Percentiles rank a stretch among this genome's conserved stretches.
phyloP scores from a whole-genome alignment of 1,284 basidiomycete genomes.

The Rhodotorula sp. region DNA sequence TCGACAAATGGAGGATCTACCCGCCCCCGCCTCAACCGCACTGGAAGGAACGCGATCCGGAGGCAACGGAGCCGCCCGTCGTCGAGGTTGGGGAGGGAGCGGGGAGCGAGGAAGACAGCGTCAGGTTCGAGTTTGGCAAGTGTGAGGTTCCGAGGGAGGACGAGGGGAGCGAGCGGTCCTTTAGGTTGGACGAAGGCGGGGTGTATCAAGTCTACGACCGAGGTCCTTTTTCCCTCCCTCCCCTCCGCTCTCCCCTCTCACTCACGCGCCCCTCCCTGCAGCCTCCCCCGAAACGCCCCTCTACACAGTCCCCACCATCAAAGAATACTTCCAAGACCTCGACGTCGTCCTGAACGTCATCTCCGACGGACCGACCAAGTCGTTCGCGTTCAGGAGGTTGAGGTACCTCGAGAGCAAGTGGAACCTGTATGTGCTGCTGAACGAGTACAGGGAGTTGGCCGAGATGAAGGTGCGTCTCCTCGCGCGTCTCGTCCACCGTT shows the following conservation, averaged over 20 bases:
- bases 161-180: constrained; percentile 52
- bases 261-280: too few species aligned
- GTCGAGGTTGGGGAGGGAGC: constrained; percentile 27
- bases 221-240: background rate
- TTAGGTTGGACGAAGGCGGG: constrained; percentile 76
- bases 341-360: constrained; percentile 63
- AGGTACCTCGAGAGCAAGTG: constrained; percentile 96
- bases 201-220: constrained; percentile 76
- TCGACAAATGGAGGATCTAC: constrained; percentile 77
- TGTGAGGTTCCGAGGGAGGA: constrained; percentile 69
- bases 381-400: constrained; percentile 87
- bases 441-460: constrained; percentile 90
- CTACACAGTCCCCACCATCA: constrained; percentile 78
- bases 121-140: constrained; percentile 63
- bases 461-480: constrained; percentile 78
- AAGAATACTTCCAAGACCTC: constrained; percentile 95
- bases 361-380: constrained; percentile 75
- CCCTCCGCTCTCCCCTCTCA: background rate
- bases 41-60: constrained; percentile 62
- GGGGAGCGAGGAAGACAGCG: constrained; percentile 4
- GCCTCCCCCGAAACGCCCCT: constrained; percentile 55
- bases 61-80: constrained; percentile 30
- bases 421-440: constrained; percentile 86
- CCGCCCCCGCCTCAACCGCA: constrained; percentile 87
- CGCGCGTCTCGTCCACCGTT: background rate